Base-by-base conservation (phyloP, 805 yeast genomes). In the Saccharomycopsis babjevae region DNA sequence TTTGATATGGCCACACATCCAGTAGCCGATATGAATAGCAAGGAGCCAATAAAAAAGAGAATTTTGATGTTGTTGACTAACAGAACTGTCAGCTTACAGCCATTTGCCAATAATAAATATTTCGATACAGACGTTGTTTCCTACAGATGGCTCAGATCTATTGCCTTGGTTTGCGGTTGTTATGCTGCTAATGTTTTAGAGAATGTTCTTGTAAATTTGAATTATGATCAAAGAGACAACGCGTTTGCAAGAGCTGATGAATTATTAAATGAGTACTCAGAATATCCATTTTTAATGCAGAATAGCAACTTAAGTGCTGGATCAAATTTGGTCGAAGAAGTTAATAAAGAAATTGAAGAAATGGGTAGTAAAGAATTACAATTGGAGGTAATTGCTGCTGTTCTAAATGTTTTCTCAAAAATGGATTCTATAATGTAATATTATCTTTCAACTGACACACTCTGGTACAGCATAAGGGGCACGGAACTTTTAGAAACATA, bases 1-100 rank as follows among this genome's bases (percentile, higher is more conserved):
- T 94, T 94, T 68, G 99, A 94, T 73, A 94, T 94, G 97, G 97
- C 99, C 36, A 94, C 99, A 8, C 99, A 96, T 73, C 99, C 99
- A 7, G 83, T 94, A 15, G 86, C 92, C 38, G 99, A 94, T 73
- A 80, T 86, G 54, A 76, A 83, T 65, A 85, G 96, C 57, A 94
- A 94, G 74, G 96, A 89, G 66, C 84, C 85, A 60, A 81, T 94
- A 61, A 84, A 85, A 61, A 79, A 83, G 62, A 82, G 97, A 68
- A 83, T 90, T 32, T 76, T 91, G 64, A 79, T 81, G 54, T 71
- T 90, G 57, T 77, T 94, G 67, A 83, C 89, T 7, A 77, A 86
- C 40, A 84, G 96, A 74, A 88, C 86, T 58, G 80, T 87, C 66
- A 79, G 78, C 62, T 69, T 85, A 36, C 77, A 75, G 54, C 15